phyloP scores from a whole-genome alignment of 2,329 filamentous ascomycete species.

The Nemania serpens region DNA sequence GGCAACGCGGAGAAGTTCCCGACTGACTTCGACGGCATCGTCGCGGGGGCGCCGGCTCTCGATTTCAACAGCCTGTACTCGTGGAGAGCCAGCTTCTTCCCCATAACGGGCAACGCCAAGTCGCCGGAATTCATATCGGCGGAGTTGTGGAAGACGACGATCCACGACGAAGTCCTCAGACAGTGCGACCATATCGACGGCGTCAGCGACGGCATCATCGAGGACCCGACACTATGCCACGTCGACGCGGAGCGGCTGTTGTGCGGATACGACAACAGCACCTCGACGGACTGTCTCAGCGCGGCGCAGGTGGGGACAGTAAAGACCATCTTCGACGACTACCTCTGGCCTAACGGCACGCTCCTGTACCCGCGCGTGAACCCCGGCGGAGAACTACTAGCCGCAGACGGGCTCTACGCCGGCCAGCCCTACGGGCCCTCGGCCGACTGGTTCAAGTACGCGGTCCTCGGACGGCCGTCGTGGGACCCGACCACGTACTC shows the following conservation, averaged over 20 bases:
- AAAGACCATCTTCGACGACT: constrained; percentile 47
- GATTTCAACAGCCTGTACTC: constrained; percentile 44
- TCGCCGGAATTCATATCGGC: constrained; percentile 37
- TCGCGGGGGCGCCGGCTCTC: constrained; percentile 53
- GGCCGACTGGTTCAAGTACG: constrained; percentile 53
- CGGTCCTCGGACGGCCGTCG: constrained; percentile 48
- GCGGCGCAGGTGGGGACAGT: constrained; percentile 49
- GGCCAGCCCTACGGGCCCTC: constrained; percentile 49
- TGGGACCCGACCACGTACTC: constrained; percentile 47
- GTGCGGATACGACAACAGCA: constrained; percentile 34
- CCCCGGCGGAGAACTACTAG: constrained; percentile 50
- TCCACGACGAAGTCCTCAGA: constrained; percentile 40
- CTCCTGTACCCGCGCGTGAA: constrained; percentile 55
- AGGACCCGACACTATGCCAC: constrained; percentile 45
- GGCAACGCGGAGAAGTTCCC: constrained; percentile 59
- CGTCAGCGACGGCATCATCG: constrained; percentile 47
- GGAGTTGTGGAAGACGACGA: constrained; percentile 37
- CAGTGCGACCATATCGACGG: constrained; percentile 51
- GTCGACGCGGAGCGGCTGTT: constrained; percentile 43
- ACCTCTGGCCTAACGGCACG: constrained; percentile 49
- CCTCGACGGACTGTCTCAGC: constrained; percentile 47
- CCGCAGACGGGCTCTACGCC: constrained; percentile 45
- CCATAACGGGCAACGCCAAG: constrained; percentile 44
- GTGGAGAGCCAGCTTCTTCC: constrained; percentile 49
- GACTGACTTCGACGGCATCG: constrained; percentile 61